Evolutionary conservation across 2,329 filamentous ascomycete species (phyloP).

Genomic region (Apiospora kogelbergensis): DNA sequence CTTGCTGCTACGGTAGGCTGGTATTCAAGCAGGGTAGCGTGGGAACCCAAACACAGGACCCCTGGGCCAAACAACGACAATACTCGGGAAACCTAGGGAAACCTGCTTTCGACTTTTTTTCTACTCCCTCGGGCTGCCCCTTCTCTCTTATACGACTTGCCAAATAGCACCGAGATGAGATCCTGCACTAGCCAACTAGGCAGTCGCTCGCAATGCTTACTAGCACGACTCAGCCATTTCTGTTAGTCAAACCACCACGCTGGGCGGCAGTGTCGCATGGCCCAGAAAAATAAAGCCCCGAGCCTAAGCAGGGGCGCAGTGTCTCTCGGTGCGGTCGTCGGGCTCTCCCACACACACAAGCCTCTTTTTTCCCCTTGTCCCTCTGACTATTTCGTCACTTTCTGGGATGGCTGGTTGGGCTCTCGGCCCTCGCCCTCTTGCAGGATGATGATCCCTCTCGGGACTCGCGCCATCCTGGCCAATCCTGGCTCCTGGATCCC

Average conservation of each 20-base stretch:
- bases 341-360: neutral
- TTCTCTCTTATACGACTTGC: neutral
- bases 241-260: neutral
- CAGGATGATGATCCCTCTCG: neutral
- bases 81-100: neutral
- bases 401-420: neutral
- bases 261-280: neutral
- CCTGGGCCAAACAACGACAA: neutral
- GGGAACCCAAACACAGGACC: neutral
- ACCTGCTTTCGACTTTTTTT: neutral
- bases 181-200: neutral
- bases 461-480: neutral
- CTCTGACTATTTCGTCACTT: neutral
- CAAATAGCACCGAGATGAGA: constrained; percentile 6
- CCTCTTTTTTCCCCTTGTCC: too few species aligned
- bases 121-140: neutral
- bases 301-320: neutral
- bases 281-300: neutral
- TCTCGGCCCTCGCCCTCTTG: neutral
- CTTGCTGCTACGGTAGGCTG: neutral
- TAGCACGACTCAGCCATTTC: neutral
- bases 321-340: neutral
- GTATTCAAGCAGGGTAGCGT: neutral
- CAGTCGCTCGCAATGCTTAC: neutral
- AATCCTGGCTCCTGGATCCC: neutral